phyloP scores from a whole-genome alignment of 169 alveolate species.

The Ichthyophthirius multifiliis region DNA sequence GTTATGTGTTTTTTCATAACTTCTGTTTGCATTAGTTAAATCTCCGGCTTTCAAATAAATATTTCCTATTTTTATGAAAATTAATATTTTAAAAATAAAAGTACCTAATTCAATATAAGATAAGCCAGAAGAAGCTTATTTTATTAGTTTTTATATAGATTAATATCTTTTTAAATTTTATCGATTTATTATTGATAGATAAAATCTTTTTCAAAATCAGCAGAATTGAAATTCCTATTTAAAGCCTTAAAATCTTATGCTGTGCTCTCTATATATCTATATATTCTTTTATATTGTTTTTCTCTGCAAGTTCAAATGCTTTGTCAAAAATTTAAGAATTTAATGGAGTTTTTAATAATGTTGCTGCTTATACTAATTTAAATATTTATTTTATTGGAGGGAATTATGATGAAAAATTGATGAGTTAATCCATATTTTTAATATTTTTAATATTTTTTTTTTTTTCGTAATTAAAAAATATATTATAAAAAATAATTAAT shows the following conservation, averaged over 20 bases:
- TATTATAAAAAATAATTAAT: too few relatives aligned
- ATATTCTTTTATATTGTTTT: not conserved
- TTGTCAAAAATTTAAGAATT: not conserved
- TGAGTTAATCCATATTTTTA: too few relatives aligned
- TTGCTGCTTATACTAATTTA: not conserved
- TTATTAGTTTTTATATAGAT: not conserved
- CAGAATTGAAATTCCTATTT: not conserved
- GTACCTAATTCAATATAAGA: slow-evolving; percentile 3
- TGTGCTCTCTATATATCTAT: not conserved
- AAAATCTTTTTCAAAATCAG: not conserved
- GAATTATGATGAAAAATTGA: too few relatives aligned
- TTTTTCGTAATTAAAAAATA: too few relatives aligned
- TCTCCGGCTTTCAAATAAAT: not conserved
- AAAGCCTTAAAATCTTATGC: not conserved
- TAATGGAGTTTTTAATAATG: not conserved
- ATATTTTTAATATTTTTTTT: too few relatives aligned
- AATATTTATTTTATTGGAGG: too few relatives aligned
- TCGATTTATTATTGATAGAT: not conserved
- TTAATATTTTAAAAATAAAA: not conserved
- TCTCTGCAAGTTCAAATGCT: not conserved
- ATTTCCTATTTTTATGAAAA: not conserved
- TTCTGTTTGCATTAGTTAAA: not conserved
- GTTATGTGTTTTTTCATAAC: not conserved
- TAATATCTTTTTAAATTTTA: not conserved
- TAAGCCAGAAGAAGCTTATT: not conserved